These are phyloP conservation scores for Lycium ferocissimum DNA, from an alignment of 257 asterid species.

Conservation along the genomic window DNA sequence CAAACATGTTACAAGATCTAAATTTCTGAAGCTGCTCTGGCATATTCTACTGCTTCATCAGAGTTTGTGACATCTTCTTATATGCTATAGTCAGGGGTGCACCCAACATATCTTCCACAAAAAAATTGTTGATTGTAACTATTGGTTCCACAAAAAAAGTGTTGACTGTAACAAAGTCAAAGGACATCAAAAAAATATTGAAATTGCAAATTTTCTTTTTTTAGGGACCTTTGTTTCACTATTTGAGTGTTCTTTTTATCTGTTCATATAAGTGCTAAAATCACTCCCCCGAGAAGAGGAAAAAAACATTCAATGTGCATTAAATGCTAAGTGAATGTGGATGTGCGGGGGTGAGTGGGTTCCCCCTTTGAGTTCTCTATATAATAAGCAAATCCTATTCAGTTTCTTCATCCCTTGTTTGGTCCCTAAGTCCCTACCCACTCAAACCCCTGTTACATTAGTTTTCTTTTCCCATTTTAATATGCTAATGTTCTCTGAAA, in stretches of 20 bases:
- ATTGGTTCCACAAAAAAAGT: not conserved
- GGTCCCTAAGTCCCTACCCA: not conserved
- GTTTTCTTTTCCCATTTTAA: not conserved
- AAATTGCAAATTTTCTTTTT: not conserved
- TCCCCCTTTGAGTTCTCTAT: not conserved
- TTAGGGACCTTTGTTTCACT: not conserved
- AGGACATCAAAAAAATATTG: not conserved
- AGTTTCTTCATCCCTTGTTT: not conserved
- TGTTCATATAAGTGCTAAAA: too few relatives aligned
- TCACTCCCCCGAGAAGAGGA: not conserved
- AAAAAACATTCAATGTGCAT: not conserved
- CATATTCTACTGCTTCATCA: too few relatives aligned
- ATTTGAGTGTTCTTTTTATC: not conserved
- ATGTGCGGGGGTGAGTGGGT: not conserved
- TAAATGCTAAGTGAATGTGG: not conserved
- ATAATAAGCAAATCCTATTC: not conserved
- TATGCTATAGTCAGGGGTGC: not conserved
- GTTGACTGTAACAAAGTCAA: not conserved
- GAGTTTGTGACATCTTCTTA: too few relatives aligned
- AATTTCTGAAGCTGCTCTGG: not conserved
- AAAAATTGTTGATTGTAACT: too few relatives aligned
- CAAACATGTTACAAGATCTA: not conserved
- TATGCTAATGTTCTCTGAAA: constrained; percentile 31
- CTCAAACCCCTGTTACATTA: not conserved
- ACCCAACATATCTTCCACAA: not conserved